Conservation (phyloP, 129 eudicot species). For the Silybum marianum region DNA sequence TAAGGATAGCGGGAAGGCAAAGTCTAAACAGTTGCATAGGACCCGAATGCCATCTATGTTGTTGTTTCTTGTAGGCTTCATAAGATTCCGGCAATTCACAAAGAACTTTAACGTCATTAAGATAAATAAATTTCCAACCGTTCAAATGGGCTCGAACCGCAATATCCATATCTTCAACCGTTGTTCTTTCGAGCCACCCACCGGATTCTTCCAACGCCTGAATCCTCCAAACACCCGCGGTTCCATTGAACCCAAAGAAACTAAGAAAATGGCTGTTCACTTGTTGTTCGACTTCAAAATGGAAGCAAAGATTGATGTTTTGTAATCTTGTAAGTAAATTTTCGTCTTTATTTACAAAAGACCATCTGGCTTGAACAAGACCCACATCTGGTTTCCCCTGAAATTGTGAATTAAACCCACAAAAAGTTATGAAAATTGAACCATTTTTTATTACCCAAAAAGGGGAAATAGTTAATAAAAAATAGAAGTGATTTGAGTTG, state of each 20-base stretch:
- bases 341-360: conserved; percentile 88
- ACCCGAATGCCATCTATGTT: conserved; percentile 86
- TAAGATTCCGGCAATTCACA: conserved; percentile 79
- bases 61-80: conserved; percentile 81
- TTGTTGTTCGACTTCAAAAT: conserved; percentile 96
- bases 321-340: conserved; percentile 87
- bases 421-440: conserved; percentile 11
- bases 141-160: conserved; percentile 70
- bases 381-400: conserved; percentile 90
- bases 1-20: conserved; percentile 59
- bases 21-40: conserved; percentile 84
- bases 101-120: conserved; percentile 65
- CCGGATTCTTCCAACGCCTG: conserved; percentile 93
- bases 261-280: conserved; percentile 75
- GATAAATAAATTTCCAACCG: conserved; percentile 69
- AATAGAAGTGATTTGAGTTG: background rate
- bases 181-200: conserved; percentile 93
- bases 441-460: conserved; percentile 20
- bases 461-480: background rate
- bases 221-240: conserved; percentile 96
- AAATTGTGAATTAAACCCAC: conserved; percentile 17
- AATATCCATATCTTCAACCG: conserved; percentile 81
- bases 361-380: conserved; percentile 92
- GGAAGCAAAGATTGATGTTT: conserved; percentile 86
- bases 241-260: conserved; percentile 91